A percentile compares a stretch with the other conserved stretches of the same genome.
Conservation (phyloP, 768 basidiomycete species). For the Lactarius hatsudake region DNA sequence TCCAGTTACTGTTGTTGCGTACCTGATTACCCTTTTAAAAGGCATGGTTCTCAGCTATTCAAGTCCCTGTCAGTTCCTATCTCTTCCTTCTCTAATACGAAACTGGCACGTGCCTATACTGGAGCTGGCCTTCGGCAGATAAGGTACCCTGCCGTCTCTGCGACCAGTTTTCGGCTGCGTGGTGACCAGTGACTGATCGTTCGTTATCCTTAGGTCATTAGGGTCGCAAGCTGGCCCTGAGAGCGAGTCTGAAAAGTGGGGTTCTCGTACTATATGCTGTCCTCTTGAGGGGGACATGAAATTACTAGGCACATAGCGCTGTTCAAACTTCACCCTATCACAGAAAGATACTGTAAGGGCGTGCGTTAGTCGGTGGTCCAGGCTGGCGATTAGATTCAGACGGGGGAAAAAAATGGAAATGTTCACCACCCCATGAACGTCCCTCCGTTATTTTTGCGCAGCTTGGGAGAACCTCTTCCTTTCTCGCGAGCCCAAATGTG, state of each 20-base stretch:
- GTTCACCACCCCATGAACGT: not conserved
- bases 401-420: not conserved
- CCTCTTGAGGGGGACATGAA: not conserved
- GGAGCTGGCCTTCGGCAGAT: constrained; percentile 12
- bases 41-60: constrained; percentile 16
- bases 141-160: constrained; percentile 7
- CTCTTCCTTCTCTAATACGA: not conserved
- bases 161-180: not conserved
- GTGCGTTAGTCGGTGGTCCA: not conserved
- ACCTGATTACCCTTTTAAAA: not conserved
- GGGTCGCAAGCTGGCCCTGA: not conserved
- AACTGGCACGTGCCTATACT: constrained; percentile 5
- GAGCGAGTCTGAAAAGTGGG: not conserved
- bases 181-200: not conserved
- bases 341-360: not conserved
- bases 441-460: not conserved
- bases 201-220: not conserved
- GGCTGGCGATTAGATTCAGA: not conserved
- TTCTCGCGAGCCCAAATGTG: not conserved
- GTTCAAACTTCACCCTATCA: not conserved
- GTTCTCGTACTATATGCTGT: not conserved
- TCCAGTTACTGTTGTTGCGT: not conserved
- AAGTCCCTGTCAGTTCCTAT: constrained; percentile 15
- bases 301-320: not conserved
- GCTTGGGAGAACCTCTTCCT: constrained; percentile 9